Evolutionary conservation across 805 yeast genomes (phyloP), one percentile per base, ranked within the genome.

Genomic region (Henningerozyma blattae): DNA sequence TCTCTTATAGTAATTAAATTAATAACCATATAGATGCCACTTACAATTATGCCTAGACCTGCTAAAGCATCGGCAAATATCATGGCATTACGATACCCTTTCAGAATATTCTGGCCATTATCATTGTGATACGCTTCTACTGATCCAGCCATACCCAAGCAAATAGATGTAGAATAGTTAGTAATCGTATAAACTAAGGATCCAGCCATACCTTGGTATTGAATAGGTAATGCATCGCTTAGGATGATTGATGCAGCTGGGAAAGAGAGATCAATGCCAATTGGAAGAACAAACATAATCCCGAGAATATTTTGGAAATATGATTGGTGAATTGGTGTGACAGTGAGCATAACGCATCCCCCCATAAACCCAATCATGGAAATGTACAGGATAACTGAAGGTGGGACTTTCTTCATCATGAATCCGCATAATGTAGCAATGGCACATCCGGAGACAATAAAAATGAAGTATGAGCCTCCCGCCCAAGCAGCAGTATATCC

Each of bases 201-300:
- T 0, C 85, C 86, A 1, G 86, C 87, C 67, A 77, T 71, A 7
- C 89, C 91, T 55, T 81, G 91, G 43, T 75, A 72, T 37, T 67
- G 61, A 31, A 62, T 52, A 0, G 87, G 86, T 25, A 80, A 58
- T 31, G 59, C 59, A 39, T 74, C 75, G 6, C 78, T 68, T 28
- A 80, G 52, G 12, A 77, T 65, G 32, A 80, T 63, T 0, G 85
- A 71, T 0, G 81, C 75, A 1, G 87, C 77, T 0, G 91, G 89
- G 52, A 79, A 81, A 18, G 82, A 73, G 51, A 76, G 59, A 50
- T 81, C 89, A 86, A 81, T 78, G 3, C 85, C 93, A 64, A 75
- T 77, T 12, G 76, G 68, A 4, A 72, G 56, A 5, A 80, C 55
- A 14, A 75, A 43, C 63, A 70, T 61, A 20, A 70, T 66, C 3